Evolutionary conservation across 345 rosid species (phyloP).

Genomic region (Eucalyptus tenuipes): DNA sequence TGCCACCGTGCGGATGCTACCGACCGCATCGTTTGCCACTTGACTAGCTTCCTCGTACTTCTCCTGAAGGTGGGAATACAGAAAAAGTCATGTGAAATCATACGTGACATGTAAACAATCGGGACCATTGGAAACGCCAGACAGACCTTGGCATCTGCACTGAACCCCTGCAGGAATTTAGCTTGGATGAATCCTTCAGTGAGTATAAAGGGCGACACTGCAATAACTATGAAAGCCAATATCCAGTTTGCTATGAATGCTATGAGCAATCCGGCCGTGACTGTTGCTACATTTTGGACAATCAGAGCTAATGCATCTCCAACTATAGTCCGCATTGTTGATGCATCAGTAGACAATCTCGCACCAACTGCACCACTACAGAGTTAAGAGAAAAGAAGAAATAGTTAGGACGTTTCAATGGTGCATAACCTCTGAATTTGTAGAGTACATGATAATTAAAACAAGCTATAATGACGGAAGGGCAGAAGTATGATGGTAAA

Average conservation of each 20-base stretch:
- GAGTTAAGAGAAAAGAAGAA: neutral
- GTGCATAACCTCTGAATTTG: neutral
- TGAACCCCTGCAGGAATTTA: conserved; percentile 39
- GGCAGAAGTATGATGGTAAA: neutral
- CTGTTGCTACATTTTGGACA: conserved; percentile 37
- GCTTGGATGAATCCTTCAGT: conserved; percentile 27
- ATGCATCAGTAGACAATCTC: conserved; percentile 54
- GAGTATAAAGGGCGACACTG: conserved; percentile 27
- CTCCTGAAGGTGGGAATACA: conserved; percentile 2
- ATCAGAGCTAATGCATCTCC: conserved; percentile 44
- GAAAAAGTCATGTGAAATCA: neutral
- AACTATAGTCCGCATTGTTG: conserved; percentile 32
- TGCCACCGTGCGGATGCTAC: conserved; percentile 52
- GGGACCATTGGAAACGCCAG: neutral
- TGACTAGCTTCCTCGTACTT: conserved; percentile 75
- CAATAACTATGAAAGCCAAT: conserved; percentile 26
- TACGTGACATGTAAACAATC: neutral
- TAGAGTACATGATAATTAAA: neutral
- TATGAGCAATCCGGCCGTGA: conserved; percentile 29
- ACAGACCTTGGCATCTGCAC: conserved; percentile 38
- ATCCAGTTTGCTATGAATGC: conserved; percentile 53
- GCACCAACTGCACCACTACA: conserved; percentile 60
- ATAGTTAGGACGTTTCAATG: neutral
- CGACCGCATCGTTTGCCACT: conserved; percentile 60
- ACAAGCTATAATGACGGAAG: neutral